Percentiles rank a stretch among this genome's conserved stretches.
Evolutionary conservation across 2,329 filamentous ascomycete species (phyloP).

Genomic region (Ophiostoma sp.): DNA sequence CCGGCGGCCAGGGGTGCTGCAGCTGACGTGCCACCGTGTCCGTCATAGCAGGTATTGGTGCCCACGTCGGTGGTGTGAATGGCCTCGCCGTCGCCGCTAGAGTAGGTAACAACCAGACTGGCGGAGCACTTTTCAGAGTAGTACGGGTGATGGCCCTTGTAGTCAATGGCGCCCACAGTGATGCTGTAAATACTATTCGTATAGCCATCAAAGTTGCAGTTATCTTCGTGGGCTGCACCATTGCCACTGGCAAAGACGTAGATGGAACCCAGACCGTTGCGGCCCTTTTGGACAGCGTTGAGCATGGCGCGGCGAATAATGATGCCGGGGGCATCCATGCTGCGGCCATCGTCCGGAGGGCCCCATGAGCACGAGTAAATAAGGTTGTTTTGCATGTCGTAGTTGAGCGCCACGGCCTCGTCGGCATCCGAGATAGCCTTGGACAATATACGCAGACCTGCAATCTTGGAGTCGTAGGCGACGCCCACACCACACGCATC

Average conservation of each 20-base stretch:
- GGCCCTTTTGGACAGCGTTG: constrained; percentile 86
- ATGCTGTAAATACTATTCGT: constrained; percentile 99
- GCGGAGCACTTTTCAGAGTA: constrained; percentile 97
- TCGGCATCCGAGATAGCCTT: constrained; percentile 89
- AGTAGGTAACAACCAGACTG: constrained; percentile 93
- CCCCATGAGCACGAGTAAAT: constrained; percentile 99
- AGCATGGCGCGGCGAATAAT: constrained; percentile 89
- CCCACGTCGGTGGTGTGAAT: constrained; percentile 96
- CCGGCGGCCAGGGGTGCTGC: constrained; percentile 91
- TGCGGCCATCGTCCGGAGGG: constrained; percentile 85
- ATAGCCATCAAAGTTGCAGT: constrained; percentile 99
- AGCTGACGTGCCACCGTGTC: constrained; percentile 94
- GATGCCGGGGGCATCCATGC: constrained; percentile 91
- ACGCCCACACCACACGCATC: constrained; percentile 94
- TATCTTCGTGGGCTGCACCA: constrained; percentile 81
- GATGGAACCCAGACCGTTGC: constrained; percentile 79
- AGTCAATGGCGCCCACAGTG: constrained; percentile 89
- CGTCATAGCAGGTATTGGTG: constrained; percentile 70
- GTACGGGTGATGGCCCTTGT: constrained; percentile 83
- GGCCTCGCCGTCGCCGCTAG: constrained; percentile 81
- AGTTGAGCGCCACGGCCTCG: constrained; percentile 90
- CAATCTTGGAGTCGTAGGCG: constrained; percentile 86
- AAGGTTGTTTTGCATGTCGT: constrained; percentile 84
- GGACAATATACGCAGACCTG: constrained; percentile 89
- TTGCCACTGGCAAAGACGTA: constrained; percentile 98